Evolutionary conservation across 2,329 filamentous ascomycete genomes (phyloP).

Genomic region (Fusarium sp.): DNA sequence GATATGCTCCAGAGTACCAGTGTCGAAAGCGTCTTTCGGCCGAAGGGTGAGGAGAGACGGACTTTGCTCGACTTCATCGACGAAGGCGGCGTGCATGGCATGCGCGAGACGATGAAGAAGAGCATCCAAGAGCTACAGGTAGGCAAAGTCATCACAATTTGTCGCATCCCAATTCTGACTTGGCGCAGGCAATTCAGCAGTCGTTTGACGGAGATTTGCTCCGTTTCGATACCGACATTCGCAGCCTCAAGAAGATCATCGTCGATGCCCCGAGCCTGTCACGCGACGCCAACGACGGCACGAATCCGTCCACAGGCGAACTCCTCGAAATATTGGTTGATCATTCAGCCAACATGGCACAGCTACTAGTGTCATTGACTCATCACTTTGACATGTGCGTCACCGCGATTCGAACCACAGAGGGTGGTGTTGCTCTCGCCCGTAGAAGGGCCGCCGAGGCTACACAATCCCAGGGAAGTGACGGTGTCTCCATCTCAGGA

Average conservation of each 20-base stretch:
- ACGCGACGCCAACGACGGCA: constrained; percentile 50
- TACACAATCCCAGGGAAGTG: constrained; percentile 59
- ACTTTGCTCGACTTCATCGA: constrained; percentile 83
- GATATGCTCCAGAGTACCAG: constrained; percentile 71
- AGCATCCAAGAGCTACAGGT: constrained; percentile 80
- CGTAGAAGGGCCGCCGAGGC: constrained; percentile 76
- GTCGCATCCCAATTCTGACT: constrained; percentile 16
- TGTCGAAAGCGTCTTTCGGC: constrained; percentile 74
- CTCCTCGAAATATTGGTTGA: constrained; percentile 74
- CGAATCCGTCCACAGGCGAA: constrained; percentile 58
- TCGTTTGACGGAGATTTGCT: constrained; percentile 82
- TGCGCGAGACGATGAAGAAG: constrained; percentile 75
- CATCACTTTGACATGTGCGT: constrained; percentile 94
- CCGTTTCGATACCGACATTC: constrained; percentile 80
- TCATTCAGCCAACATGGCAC: constrained; percentile 85
- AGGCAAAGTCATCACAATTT: constrained; percentile 9
- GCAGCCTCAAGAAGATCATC: constrained; percentile 71
- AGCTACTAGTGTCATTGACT: constrained; percentile 82
- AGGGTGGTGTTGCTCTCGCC: constrained; percentile 79
- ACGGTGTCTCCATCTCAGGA: constrained; percentile 73
- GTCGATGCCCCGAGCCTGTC: constrained; percentile 53
- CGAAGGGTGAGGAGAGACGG: constrained; percentile 68
- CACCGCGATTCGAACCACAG: constrained; percentile 89
- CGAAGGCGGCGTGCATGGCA: constrained; percentile 73
- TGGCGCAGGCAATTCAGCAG: constrained; percentile 68